Evolutionary conservation across 257 asterid genomes (phyloP).

Genomic region (Pogostemon cablin): DNA sequence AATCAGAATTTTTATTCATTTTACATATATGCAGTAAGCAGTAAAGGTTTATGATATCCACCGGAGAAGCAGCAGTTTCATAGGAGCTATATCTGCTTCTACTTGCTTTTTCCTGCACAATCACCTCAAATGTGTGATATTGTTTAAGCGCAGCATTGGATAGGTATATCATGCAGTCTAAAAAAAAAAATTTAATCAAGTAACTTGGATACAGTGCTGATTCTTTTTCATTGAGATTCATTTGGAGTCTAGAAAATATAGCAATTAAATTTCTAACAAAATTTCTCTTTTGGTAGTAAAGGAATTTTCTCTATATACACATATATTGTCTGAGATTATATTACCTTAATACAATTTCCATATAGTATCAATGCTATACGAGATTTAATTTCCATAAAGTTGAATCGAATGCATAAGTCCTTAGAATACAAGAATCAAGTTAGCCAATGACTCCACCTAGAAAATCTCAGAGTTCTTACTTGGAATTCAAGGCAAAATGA

Average conservation of each 20-base stretch:
- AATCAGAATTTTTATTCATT: conserved; percentile 10
- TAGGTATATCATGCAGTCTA: not conserved
- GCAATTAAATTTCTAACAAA: too few species aligned
- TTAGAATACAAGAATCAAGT: too few species aligned
- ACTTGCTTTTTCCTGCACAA: conserved; percentile 63
- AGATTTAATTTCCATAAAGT: not conserved
- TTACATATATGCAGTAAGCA: conserved; percentile 15
- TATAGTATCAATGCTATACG: not conserved
- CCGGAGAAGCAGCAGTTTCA: conserved; percentile 66
- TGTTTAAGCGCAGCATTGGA: not conserved
- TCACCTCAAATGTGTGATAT: conserved; percentile 26
- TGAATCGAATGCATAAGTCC: not conserved
- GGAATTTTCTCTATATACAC: too few species aligned
- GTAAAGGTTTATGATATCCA: conserved; percentile 34
- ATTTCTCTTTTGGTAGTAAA: too few species aligned
- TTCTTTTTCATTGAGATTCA: too few species aligned
- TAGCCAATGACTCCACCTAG: too few species aligned
- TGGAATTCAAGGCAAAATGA: too few species aligned
- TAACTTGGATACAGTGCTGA: too few species aligned
- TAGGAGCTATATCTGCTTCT: conserved; percentile 55
- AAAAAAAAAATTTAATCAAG: not conserved
- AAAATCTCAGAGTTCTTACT: too few species aligned
- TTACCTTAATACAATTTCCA: not conserved
- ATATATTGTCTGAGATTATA: not conserved
- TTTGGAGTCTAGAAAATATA: too few species aligned